phyloP scores from a whole-genome alignment of 164 flowering plant species.

The Chloranthus sessilifolius region DNA sequence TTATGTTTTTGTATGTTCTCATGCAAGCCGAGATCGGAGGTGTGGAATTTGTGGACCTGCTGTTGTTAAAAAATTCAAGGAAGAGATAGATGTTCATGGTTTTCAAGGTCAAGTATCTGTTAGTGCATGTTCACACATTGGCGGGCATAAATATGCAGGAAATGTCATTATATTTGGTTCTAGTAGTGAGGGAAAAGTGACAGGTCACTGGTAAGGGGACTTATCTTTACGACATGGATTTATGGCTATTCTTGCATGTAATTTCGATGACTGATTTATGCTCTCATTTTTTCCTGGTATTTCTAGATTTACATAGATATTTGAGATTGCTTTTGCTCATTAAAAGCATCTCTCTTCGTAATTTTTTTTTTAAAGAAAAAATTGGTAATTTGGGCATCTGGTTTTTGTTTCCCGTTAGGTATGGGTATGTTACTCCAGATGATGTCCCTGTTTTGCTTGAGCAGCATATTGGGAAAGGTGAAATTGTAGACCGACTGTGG shows the following conservation, averaged over 20 bases:
- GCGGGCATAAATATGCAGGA: slow-evolving; percentile 92
- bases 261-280: neutral
- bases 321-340: too few relatives aligned
- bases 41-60: slow-evolving; percentile 95
- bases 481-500: slow-evolving; percentile 71
- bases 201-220: slow-evolving; percentile 75
- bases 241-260: neutral
- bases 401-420: slow-evolving; percentile 37
- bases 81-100: slow-evolving; percentile 63
- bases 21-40: slow-evolving; percentile 86
- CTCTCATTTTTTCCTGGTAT: too few relatives aligned
- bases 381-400: neutral
- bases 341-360: neutral
- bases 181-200: slow-evolving; percentile 39
- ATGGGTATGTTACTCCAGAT: slow-evolving; percentile 89
- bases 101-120: slow-evolving; percentile 71
- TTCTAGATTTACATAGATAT: too few relatives aligned
- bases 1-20: slow-evolving; percentile 82
- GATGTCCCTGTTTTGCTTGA: slow-evolving; percentile 78
- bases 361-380: neutral
- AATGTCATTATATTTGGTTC: slow-evolving; percentile 82
- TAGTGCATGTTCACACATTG: slow-evolving; percentile 92
- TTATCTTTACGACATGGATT: neutral
- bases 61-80: slow-evolving; percentile 58
- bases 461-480: slow-evolving; percentile 72